Conservation (phyloP, 2,329 filamentous ascomycete species). For the Lachnellula hyalina region DNA sequence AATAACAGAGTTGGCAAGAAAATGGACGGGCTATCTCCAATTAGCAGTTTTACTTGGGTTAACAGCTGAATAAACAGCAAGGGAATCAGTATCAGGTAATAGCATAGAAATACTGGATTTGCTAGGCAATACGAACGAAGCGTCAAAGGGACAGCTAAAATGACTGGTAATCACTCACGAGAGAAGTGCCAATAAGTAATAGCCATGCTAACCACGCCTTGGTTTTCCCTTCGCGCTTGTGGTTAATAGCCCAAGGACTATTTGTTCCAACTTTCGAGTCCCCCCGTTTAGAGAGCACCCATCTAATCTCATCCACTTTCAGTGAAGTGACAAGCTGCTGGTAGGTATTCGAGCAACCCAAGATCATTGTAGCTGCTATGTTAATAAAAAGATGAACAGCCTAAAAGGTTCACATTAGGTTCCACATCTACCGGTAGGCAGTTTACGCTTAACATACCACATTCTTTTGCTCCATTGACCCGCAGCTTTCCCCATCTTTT, state of each 20-base stretch:
- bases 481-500: constrained; percentile 16
- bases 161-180: constrained; percentile 8
- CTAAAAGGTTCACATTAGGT: not conserved
- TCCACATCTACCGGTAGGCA: not conserved
- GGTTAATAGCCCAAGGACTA: constrained; percentile 17
- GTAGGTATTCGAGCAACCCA: constrained; percentile 22
- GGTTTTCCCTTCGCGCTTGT: constrained; percentile 16
- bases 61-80: too few species aligned
- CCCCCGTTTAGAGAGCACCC: constrained; percentile 15
- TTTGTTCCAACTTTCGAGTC: constrained; percentile 20
- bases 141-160: not conserved
- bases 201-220: constrained; percentile 18
- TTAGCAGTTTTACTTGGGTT: not conserved
- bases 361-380: constrained; percentile 19
- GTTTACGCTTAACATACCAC: constrained; percentile 5
- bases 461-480: constrained; percentile 11
- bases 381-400: constrained; percentile 18
- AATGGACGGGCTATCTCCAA: constrained; percentile 15
- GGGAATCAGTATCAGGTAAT: too few species aligned
- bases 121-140: not conserved
- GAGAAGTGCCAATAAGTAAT: constrained; percentile 18
- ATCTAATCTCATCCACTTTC: constrained; percentile 15
- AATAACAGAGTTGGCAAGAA: constrained; percentile 21
- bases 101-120: not conserved
- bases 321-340: constrained; percentile 18